phyloP scores from a whole-genome alignment of 805 yeast species.

The Saccharomyces paradoxus region DNA sequence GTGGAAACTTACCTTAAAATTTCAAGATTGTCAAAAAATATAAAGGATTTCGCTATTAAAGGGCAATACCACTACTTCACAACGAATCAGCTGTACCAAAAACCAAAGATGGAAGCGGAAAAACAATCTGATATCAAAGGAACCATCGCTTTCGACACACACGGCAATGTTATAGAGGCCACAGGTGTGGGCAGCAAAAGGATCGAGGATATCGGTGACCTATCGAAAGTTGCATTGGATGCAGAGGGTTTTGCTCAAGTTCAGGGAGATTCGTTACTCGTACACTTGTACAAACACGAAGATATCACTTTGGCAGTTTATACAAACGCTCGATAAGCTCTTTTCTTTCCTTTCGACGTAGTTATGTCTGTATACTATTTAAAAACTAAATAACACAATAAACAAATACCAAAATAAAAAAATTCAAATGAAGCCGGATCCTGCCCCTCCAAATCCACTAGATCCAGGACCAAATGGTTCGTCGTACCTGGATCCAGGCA shows the following conservation, averaged over 20 bases:
- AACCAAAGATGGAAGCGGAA: not conserved
- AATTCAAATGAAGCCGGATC: not conserved
- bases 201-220: constrained; percentile 17
- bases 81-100: too few relatives aligned
- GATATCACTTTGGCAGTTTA: constrained; percentile 25
- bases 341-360: not conserved
- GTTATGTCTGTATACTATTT: not conserved
- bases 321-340: constrained; percentile 1
- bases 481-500: constrained; percentile 30
- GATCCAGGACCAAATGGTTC: constrained; percentile 27
- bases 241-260: constrained; percentile 23
- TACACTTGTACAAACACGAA: constrained; percentile 21
- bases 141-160: constrained; percentile 26
- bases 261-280: constrained; percentile 12
- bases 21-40: not conserved
- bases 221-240: constrained; percentile 19
- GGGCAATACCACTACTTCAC: constrained; percentile 1
- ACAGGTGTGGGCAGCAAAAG: constrained; percentile 27
- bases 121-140: constrained; percentile 20
- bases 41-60: not conserved
- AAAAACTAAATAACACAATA: not conserved
- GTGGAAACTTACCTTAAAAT: not conserved
- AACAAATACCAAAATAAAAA: not conserved
- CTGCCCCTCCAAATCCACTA: constrained; percentile 4
- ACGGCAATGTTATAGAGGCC: constrained; percentile 24